Base-by-base conservation (phyloP, 768 basidiomycete species). In the Neoboletus brunneissimus region DNA sequence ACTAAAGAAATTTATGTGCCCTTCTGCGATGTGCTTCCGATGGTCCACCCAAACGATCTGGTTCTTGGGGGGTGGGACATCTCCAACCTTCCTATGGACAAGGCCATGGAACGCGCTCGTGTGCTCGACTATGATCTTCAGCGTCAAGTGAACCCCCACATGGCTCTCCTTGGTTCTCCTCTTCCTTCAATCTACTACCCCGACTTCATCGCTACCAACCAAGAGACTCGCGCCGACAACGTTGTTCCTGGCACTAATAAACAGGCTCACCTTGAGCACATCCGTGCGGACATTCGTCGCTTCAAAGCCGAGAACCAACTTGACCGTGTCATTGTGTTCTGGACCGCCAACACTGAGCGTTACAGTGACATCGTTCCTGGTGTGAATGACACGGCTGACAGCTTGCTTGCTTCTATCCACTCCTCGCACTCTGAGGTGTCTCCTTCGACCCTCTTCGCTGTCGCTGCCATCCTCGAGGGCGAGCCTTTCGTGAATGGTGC, bases 31-130 rank as follows among this genome's bases (percentile, higher is more conserved):
- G 84, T 98, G 59, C 82, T 97, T 42, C 95, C 95, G 47, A 97
- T 96, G 92, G 94, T 95, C 47, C 94, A 98, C 76, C 96, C 96
- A 48, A 95, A 97, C 68, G 97, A 98, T 75, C 87, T 98, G 67
- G 91, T 97, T 62, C 84, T 98, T 60, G 93, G 97, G 48, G 96
- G 97, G 20, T 99, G 96, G 97, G 97, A 99, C 67, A 98, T 99
- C 67, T 97, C 94, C 42, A 82, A 87, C 42, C 42, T 85, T 38
- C 72, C 85, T 41, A 82, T 99, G 77, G 94, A 98, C 74, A 81
- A 87, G 74, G 94, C 97, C 15, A 97, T 98, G 94, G 77, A 81
- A 59, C 91, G 96, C 61, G 89, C 95, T 48, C 80, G 91, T 70
- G 97, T 98, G 54, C 84, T 98, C 52, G 92, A 96, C 70, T 98